Evolutionary conservation across 2,329 filamentous ascomycete genomes (phyloP), one percentile per base, ranked within the genome.

Genomic region (Talaromyces sp.): DNA sequence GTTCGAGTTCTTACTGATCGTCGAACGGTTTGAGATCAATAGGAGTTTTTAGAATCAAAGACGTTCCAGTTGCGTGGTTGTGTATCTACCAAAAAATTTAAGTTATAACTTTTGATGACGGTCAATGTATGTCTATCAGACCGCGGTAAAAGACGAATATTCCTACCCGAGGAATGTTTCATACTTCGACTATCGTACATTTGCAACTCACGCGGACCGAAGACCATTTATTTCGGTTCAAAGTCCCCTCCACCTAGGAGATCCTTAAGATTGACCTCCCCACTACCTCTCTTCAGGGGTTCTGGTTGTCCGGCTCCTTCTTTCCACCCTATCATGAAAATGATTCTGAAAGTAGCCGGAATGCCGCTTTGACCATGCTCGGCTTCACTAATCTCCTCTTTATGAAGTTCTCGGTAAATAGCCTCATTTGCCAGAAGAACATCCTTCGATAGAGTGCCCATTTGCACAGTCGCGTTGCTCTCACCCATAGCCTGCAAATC

Each of bases 241-340:
- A 77, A 73, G 31, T 72, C 71, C 25, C 75, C 75, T 58, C 75
- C 75, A 10, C 76, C 84, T 19, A 89, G 71, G 17, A 96, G 79
- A 72, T 97, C 92, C 73, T 94, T 96, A 62, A 99, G 81, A 73
- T 89, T 96, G 41, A 96, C 77, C 69, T 96, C 81, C 9, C 90
- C 94, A 63, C 88, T 96, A 0, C 94, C 94, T 64, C 94, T 84
- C 63, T 87, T 76, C 59, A 97, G 76, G 5, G 94, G 92, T 74
- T 93, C 80, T 2, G 87, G 80, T 75, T 97, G 92, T 55, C 86
- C 84, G 31, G 83, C 81, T 1, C 89, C 87, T 64, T 92, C 89
- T 70, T 93, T 95, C 94, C 94, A 99, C 0, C 94, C 94, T 74
- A 99, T 99, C 92, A 97, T 97, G 73, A 94, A 96, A 61, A 99